A percentile compares a stretch with the other conserved stretches of the same genome.
phyloP scores from a whole-genome alignment of 2,329 filamentous ascomycete species.

The Aspergillus proliferans region DNA sequence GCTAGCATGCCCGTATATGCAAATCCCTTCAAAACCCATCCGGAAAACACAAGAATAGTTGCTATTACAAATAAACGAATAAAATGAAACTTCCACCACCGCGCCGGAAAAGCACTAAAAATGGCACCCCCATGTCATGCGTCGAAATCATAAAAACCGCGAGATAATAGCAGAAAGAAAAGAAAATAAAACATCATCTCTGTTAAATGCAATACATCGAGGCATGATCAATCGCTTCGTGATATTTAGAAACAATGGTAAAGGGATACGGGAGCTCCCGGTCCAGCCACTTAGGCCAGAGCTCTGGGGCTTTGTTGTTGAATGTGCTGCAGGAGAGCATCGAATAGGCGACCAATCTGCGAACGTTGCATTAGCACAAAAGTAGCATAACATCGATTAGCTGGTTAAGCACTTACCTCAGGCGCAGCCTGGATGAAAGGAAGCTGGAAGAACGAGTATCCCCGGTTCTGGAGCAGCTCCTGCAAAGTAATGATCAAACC shows the following conservation, averaged over 20 bases:
- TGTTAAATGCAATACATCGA: slow-evolving; percentile 17
- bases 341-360: slow-evolving; percentile 41
- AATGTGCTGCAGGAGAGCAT: slow-evolving; percentile 41
- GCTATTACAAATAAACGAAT: slow-evolving; percentile 9
- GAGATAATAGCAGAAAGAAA: slow-evolving; percentile 2
- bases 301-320: slow-evolving; percentile 44
- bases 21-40: slow-evolving; percentile 21
- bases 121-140: slow-evolving; percentile 15
- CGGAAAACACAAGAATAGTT: slow-evolving; percentile 16
- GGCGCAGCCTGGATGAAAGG: slow-evolving; percentile 86
- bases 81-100: slow-evolving; percentile 14
- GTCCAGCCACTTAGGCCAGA: slow-evolving; percentile 20
- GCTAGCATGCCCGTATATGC: slow-evolving; percentile 19
- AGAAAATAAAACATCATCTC: slow-evolving; percentile 7
- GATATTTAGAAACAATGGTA: slow-evolving; percentile 10
- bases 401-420: slow-evolving; percentile 54
- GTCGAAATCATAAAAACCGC: slow-evolving; percentile 12
- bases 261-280: neutral
- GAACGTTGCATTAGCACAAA: slow-evolving; percentile 4
- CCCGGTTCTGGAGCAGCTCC: slow-evolving; percentile 86
- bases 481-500: slow-evolving; percentile 81
- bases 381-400: neutral
- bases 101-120: slow-evolving; percentile 14
- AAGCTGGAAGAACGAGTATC: slow-evolving; percentile 85
- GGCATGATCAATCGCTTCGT: slow-evolving; percentile 16